These are phyloP conservation scores for Pseudogymnoascus sp. DNA, from an alignment of 2,329 filamentous ascomycete species.

Conservation along the genomic window DNA sequence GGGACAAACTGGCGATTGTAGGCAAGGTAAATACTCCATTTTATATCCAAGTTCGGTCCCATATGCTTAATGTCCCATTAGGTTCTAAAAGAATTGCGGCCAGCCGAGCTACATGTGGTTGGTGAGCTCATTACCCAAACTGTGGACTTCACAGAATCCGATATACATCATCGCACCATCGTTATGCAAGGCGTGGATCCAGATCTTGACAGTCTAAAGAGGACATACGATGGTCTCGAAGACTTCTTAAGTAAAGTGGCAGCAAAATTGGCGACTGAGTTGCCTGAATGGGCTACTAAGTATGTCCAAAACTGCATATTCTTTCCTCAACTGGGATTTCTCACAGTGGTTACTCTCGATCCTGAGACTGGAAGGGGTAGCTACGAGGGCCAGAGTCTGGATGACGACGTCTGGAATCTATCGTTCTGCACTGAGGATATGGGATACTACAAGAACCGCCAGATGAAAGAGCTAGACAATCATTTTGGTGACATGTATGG, in stretches of 20 bases:
- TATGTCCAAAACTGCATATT: constrained; percentile 73
- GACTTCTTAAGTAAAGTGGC: constrained; percentile 64
- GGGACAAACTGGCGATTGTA: constrained; percentile 46
- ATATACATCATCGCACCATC: constrained; percentile 63
- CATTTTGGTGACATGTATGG: constrained; percentile 81
- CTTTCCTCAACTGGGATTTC: constrained; percentile 85
- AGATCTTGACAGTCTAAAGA: constrained; percentile 71
- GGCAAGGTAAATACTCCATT: constrained; percentile 41
- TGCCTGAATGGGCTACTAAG: constrained; percentile 53
- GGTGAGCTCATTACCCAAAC: constrained; percentile 66
- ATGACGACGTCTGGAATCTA: constrained; percentile 64
- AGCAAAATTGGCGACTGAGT: constrained; percentile 51
- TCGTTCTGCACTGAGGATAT: constrained; percentile 67
- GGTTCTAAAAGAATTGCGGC: constrained; percentile 56
- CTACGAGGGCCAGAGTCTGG: constrained; percentile 55
- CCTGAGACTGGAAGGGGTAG: constrained; percentile 50
- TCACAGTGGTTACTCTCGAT: constrained; percentile 67
- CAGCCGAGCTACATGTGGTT: constrained; percentile 53
- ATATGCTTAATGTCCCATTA: constrained; percentile 28
- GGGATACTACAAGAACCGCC: constrained; percentile 79
- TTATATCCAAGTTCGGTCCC: neutral
- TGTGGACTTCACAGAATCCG: constrained; percentile 75
- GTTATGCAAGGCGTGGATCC: constrained; percentile 66
- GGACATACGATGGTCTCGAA: constrained; percentile 70
- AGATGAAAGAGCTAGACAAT: constrained; percentile 75